Evolutionary conservation across 2,329 filamentous ascomycete genomes (phyloP), one percentile per base, ranked within the genome.

Genomic region (Aspergillus proliferans): DNA sequence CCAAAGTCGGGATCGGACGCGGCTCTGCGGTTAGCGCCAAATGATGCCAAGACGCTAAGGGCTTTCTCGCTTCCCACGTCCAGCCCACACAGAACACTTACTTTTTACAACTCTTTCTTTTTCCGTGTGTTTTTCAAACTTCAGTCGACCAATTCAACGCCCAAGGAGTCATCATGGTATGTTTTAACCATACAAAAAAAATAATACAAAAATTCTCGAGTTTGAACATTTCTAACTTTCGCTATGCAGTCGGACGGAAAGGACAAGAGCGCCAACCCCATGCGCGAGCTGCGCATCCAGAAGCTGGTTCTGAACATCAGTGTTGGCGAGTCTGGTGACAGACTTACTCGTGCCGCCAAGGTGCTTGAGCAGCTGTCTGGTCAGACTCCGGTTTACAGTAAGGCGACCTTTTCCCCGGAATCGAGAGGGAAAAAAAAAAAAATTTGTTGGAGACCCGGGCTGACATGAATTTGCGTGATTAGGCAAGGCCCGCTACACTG

Each of bases 351-450:
- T 87, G 93, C 93, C 74, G 93, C 93, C 73, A 98, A 98, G 86
- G 93, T 98, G 84, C 84, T 98, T 68, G 93, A 98, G 83, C 93
- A 98, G 84, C 83, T 98, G 76, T 89, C 84, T 78, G 93, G 93
- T 91, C 93, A 98, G 83, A 97, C 93, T 67, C 93, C 93, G 69
- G 93, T 98, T 79, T 98, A 98, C 90, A 95, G 88, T 92, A 84
- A 62, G 66, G 46, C 38, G 18, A 9, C 15, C 18, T 57, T 62
- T 57, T 62, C 83, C 79, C 55, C 43, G 49, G 50, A 28, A 47
- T 39, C 34, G 43, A 39, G 49, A 45, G 2, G 14, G 50, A 28
- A 19, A 49, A 26, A n/a, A 38, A 18, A 43, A 14, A 38, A 22
- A 43, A 6, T 33, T 44, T 6, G 19, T 18, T 15, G 21, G 18